Conservation (phyloP, 208 protist species). For the Leishmania martiniquensis region DNA sequence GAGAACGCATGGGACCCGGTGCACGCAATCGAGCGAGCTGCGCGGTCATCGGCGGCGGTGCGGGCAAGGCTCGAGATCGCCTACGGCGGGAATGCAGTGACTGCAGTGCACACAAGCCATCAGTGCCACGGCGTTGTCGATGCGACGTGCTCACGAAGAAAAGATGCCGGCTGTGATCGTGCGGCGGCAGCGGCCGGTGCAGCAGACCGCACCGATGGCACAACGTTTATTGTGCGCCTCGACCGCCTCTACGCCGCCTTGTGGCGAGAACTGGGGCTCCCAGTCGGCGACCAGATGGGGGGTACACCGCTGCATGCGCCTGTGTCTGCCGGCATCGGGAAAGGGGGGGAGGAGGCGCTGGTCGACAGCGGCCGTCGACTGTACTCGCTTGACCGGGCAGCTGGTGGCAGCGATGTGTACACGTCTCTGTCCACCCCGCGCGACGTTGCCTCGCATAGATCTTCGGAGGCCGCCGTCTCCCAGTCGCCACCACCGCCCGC, state of each 20-base stretch:
- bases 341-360: neutral
- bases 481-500: neutral
- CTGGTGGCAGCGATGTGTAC: conserved; percentile 7
- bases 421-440: neutral
- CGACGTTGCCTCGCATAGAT: neutral
- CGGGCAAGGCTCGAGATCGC: conserved; percentile 20
- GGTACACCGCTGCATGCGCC: neutral
- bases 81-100: conserved; percentile 28
- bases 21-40: conserved; percentile 23
- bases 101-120: conserved; percentile 35
- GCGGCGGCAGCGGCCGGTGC: neutral
- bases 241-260: conserved; percentile 20
- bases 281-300: neutral
- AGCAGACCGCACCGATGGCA: neutral
- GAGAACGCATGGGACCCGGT: conserved; percentile 35
- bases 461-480: neutral
- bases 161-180: conserved; percentile 8
- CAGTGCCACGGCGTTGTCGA: neutral
- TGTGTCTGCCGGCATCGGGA: neutral
- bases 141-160: conserved; percentile 8
- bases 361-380: neutral
- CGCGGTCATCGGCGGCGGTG: conserved; percentile 18
- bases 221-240: conserved; percentile 3
- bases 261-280: conserved; percentile 25
- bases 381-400: neutral